Evolutionary conservation across 495 filamentous ascomycete genomes (phyloP), one percentile per base, ranked within the genome.

Genomic region (Penicillium simplicissimum): DNA sequence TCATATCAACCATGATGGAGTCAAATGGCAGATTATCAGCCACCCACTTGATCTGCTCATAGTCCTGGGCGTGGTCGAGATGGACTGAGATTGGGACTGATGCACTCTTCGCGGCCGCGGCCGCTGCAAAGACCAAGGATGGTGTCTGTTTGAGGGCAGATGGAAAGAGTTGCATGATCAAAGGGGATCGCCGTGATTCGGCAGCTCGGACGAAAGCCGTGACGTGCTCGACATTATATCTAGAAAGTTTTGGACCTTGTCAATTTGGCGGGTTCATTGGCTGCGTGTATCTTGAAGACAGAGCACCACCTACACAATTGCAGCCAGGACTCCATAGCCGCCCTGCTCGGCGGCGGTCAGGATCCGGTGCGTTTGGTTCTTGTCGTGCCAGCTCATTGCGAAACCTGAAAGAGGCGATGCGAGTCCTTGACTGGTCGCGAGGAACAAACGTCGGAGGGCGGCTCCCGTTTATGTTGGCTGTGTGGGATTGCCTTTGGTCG

Each of bases 151-250:
- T 70, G 76, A 87, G 71, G 1, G 89, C 84, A 82, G 88, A 92
- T 52, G 89, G 89, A 72, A 92, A 91, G 67, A 92, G 83, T 43
- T 89, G 84, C 57, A 92, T 81, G 79, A 89, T 88, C 60, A 87
- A 80, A 0, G 89, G 89, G 0, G 87, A 88, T 31, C 74, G 71
- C 35, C 86, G 84, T 11, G 80, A 78, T 70, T 90, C 88, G 51
- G 89, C 89, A 4, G 88, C 89, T 58, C 76, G 80, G 61, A 91
- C 84, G 5, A 84, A 81, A 21, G 87, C 89, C 57, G 89, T 83
- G 74, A 91, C 86, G 66, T 84, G 83, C 75, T 91, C 88, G 70
- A 89, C 82, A 79, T 91, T 91, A 78, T 92, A 92, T 42, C 73
- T 66, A 3, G 17, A 31, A 0, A 43, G 1, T 43, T 10, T 17